Base-by-base conservation (phyloP, 768 basidiomycete species). In the Gymnopilus junonius region DNA sequence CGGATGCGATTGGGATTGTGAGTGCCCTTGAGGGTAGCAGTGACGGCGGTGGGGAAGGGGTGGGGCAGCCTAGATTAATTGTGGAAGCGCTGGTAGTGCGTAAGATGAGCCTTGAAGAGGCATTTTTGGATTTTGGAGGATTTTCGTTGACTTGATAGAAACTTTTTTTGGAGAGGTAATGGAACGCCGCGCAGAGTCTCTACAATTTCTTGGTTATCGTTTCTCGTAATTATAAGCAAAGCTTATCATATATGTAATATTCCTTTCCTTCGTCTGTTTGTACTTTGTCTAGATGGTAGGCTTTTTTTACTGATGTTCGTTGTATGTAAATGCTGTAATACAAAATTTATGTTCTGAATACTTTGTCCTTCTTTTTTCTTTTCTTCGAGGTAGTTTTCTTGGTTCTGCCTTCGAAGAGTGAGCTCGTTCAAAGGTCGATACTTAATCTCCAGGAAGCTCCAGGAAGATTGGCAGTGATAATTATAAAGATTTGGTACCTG, bases 61-160 rank as follows among this genome's bases (percentile, higher is more conserved):
- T 58, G 21, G 71, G 67, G 8, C 80, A 82, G 54, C 82, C 84
- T 32, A 79, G 90, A n/a, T 77, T 89, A 4, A 93, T 94, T 50
- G 91, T 93, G 10, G 92, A 95, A 72, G 93, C 86, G 2, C 80
- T 94, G 31, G 88, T 95, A 2, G 87, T 93, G 20, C 83, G 91
- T 48, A 92, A 94, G 73, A 79, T 93, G 76, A 87, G 88, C 17
- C 69, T 89, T 2, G 90, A 91, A 60, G 93, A 94, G 71, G 89
- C 80, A 17, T 94, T 87, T 72, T 71, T 93, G 58, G 91, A 93
- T 70, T 92, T 94, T 71, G 85, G 83, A 8, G 87, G 85, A 3
- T 90, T 91, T 65, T 74, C 80, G 50, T 65, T 82, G 59, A 75
- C 74, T 23, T 76, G 72, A 75, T 34, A 40, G 2, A 46, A 50